Evolutionary conservation across 768 basidiomycete species (phyloP).

Genomic region (Tricholoma sp.): DNA sequence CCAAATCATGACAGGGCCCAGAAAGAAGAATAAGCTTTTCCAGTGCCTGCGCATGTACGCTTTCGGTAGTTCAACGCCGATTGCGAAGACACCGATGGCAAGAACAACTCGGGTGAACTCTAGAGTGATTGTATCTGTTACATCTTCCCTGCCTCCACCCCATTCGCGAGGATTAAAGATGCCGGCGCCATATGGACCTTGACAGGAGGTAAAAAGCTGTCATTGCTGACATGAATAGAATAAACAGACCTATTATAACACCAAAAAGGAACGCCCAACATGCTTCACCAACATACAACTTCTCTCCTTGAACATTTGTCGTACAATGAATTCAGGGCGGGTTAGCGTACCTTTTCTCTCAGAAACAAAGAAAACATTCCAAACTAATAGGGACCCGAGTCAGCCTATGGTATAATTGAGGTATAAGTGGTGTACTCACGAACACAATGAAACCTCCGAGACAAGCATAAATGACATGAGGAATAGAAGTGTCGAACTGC

Average conservation of each 20-base stretch:
- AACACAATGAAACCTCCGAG: conserved; percentile 80
- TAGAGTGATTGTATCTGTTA: conserved; percentile 74
- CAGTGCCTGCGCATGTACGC: conserved; percentile 94
- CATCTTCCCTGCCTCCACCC: conserved; percentile 44
- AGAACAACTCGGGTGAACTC: conserved; percentile 91
- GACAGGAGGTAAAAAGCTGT: not conserved
- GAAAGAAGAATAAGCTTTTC: conserved; percentile 80
- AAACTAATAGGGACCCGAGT: conserved; percentile 54
- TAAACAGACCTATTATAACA: conserved; percentile 70
- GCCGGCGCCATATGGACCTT: conserved; percentile 78
- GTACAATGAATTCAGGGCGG: not conserved
- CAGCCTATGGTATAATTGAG: not conserved
- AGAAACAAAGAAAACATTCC: conserved; percentile 93
- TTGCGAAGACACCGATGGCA: conserved; percentile 95
- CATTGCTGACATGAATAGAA: not conserved
- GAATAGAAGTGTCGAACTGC: conserved; percentile 63
- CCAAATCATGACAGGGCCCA: conserved; percentile 82
- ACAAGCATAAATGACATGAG: conserved; percentile 75
- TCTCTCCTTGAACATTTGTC: conserved; percentile 1
- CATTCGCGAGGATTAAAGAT: conserved; percentile 81
- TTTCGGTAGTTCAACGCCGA: conserved; percentile 96
- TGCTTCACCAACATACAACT: conserved; percentile 95
- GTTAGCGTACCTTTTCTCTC: conserved; percentile 66
- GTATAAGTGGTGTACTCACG: conserved; percentile 36
- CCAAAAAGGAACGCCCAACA: conserved; percentile 93